Conservation (phyloP, 371 early-diverging fungal species). For the Lichtheimia ramosa region DNA sequence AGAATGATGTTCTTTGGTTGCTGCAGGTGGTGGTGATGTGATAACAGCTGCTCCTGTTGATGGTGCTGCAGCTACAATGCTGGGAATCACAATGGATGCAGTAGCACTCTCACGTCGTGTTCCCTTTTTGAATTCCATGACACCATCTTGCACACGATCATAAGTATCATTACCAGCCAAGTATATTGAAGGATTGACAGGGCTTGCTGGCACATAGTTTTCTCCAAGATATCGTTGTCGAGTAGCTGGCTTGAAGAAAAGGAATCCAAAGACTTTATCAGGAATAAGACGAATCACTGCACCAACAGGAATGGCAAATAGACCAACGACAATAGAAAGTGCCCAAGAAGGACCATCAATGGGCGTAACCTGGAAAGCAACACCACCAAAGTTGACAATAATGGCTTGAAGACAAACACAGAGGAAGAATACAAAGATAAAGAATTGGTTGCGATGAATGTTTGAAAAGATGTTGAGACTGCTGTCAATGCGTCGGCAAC, state of each 20-base stretch:
- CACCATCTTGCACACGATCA: not conserved
- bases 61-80: constrained; percentile 10
- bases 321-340: constrained; percentile 62
- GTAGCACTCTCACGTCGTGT: not conserved
- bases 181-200: constrained; percentile 18
- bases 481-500: constrained; percentile 66
- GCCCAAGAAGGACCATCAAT: constrained; percentile 64
- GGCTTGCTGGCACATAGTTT: not conserved
- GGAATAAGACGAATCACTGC: constrained; percentile 65
- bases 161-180: constrained; percentile 20
- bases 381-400: constrained; percentile 59
- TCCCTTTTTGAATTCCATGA: not conserved
- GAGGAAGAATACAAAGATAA: constrained; percentile 51
- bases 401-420: constrained; percentile 52
- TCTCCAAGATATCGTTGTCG: constrained; percentile 25
- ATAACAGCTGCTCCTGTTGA: constrained; percentile 2
- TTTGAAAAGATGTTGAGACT: constrained; percentile 58
- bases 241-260: constrained; percentile 22
- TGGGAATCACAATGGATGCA: constrained; percentile 10
- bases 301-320: constrained; percentile 67
- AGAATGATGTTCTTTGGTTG: too few relatives aligned
- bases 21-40: too few relatives aligned
- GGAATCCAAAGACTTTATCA: constrained; percentile 28
- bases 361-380: constrained; percentile 48
- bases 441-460: constrained; percentile 51